phyloP scores from a whole-genome alignment of 495 filamentous ascomycete species.

The Penicillium soppii region DNA sequence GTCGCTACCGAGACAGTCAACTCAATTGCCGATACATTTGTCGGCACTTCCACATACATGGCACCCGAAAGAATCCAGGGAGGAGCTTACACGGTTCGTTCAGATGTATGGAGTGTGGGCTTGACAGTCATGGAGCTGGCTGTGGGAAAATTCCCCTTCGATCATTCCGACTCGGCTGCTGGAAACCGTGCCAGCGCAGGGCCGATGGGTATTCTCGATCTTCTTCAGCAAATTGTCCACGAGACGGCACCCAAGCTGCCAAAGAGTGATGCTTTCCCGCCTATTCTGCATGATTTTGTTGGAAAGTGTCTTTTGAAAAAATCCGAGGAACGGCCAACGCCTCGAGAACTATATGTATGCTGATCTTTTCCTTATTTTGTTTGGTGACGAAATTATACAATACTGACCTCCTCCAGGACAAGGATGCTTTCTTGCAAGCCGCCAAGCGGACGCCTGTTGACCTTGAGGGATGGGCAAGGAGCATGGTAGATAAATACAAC shows the following conservation, averaged over 20 bases:
- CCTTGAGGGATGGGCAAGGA: slow-evolving; percentile 83
- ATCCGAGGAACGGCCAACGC: slow-evolving; percentile 83
- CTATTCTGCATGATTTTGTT: slow-evolving; percentile 92
- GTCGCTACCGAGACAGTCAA: slow-evolving; percentile 96
- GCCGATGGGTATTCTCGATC: slow-evolving; percentile 91
- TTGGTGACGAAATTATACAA: background rate
- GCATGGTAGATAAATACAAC: slow-evolving; percentile 86
- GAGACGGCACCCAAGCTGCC: slow-evolving; percentile 91
- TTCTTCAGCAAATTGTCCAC: slow-evolving; percentile 96
- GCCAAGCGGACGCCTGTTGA: slow-evolving; percentile 93
- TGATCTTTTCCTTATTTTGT: background rate
- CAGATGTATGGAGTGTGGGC: slow-evolving; percentile 98
- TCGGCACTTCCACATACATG: slow-evolving; percentile 99
- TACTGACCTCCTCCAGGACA: slow-evolving; percentile 56
- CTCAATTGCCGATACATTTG: slow-evolving; percentile 96
- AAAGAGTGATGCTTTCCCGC: slow-evolving; percentile 95
- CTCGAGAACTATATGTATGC: slow-evolving; percentile 71
- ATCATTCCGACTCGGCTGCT: slow-evolving; percentile 71
- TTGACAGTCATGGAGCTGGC: slow-evolving; percentile 93
- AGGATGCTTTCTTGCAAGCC: slow-evolving; percentile 88
- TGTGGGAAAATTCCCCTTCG: slow-evolving; percentile 94
- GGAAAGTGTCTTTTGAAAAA: slow-evolving; percentile 91
- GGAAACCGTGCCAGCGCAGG: slow-evolving; percentile 65
- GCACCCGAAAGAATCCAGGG: slow-evolving; percentile 96
- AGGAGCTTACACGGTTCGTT: slow-evolving; percentile 94